Evolutionary conservation across 208 protist genomes (phyloP).

Genomic region (Acanthamoeba royreba): DNA sequence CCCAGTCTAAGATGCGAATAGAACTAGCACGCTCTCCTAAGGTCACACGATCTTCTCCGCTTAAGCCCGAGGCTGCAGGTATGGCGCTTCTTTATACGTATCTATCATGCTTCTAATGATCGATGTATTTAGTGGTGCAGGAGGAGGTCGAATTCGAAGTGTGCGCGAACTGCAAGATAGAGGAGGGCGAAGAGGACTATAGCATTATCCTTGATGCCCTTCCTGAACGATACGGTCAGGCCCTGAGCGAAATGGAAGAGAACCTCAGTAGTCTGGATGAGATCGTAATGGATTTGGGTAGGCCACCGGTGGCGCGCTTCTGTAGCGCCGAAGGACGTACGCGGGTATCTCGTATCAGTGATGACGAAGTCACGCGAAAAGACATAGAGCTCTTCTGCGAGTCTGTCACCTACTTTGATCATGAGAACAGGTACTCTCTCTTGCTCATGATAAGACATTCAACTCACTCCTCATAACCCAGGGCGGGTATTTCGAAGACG

Average conservation of each 20-base stretch:
- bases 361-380: not conserved
- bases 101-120: no score
- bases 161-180: not conserved
- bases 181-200: not conserved
- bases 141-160: not conserved
- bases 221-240: not conserved
- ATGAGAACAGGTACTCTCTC: not conserved
- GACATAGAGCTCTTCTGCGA: not conserved
- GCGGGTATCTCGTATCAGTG: not conserved
- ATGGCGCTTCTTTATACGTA: not conserved
- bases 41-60: not conserved
- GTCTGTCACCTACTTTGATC: not conserved
- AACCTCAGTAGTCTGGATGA: not conserved
- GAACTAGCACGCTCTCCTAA: no score
- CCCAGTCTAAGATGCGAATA: not conserved
- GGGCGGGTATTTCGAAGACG: not conserved
- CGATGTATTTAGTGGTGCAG: not conserved
- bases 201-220: not conserved
- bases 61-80: not conserved
- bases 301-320: not conserved
- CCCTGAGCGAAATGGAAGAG: not conserved
- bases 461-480: not conserved
- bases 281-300: not conserved
- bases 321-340: not conserved
- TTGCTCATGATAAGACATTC: not conserved